Base-by-base conservation (phyloP, 371 early-diverging fungal species). In the Haplosporangium sp. region DNA sequence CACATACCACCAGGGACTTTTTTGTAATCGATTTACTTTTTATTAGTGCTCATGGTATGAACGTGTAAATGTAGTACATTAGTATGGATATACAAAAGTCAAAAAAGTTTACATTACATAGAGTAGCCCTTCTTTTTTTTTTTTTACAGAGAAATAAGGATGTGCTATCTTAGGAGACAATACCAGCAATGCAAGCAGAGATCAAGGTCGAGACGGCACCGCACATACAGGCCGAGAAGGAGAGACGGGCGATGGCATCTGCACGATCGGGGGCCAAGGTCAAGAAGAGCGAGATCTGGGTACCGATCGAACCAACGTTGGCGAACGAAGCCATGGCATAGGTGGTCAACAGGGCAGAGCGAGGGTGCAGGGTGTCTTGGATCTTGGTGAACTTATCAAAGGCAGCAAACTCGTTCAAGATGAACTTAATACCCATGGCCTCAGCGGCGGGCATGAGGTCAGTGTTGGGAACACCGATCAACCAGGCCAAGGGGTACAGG, bases 401-500 rank as follows among this genome's bases (percentile, higher is more conserved):
- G 16, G 97, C 97, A 18, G 92, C 93, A 77, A 97, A 95, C 86
- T 97, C 97, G 85, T 96, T 97, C 60, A 92, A 86, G 81, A 95
- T 87, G 65, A 95, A 87, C 85, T 97, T 97, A 68, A 89, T 91
- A 18, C 94, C 96, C 83, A 97, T 84, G 37, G 96, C 82, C 62
- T 90, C 87, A 42, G 93, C 94, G 10, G 93, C 88, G 14, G 66
- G 56, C 21, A 88, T 86, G 51, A 91, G 70, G 53, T 95, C 90
- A 6, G 66, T 43, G 47, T 55, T 74, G 9, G 92, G 90, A 56
- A 94, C 89, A 64, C 97, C 97, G 72, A 96, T 87, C 64, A 94
- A 82, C 93, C 94, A 93, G 20, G 95, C 91, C 57, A 93, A 80
- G 56, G 94, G 95, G 56, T 86, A 89, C 76, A 95, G 88, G 23